A percentile compares a stretch with the other conserved stretches of the same genome.
Evolutionary conservation across 2,329 filamentous ascomycete genomes (phyloP).

Genomic region (Septoria petroselini): DNA sequence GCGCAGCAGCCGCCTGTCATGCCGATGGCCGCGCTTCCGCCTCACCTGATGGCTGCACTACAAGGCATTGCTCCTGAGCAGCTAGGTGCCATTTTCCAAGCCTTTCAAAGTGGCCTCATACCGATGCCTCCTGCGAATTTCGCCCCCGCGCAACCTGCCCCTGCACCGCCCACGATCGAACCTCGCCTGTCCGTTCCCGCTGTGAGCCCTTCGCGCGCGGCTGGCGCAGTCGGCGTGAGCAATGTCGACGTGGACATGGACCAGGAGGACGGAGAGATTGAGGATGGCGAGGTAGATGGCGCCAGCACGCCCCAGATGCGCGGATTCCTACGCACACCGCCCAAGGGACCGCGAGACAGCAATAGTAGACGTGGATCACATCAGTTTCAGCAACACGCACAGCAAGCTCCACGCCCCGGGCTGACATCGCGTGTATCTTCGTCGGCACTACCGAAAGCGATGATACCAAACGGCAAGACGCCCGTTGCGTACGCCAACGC

Average conservation of each 20-base stretch:
- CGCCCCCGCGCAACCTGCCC: background rate
- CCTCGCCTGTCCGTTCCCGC: background rate
- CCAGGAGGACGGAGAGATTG: conserved; percentile 73
- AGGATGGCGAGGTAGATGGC: conserved; percentile 59
- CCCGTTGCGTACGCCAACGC: background rate
- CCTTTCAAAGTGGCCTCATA: conserved; percentile 31
- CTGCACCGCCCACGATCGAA: background rate
- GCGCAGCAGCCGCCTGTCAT: too few species aligned
- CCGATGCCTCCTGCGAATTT: conserved; percentile 25
- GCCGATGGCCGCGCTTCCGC: conserved; percentile 8
- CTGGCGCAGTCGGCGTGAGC: background rate
- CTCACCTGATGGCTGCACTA: conserved; percentile 16
- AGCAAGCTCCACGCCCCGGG: conserved; percentile 5
- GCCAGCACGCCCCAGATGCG: conserved; percentile 11
- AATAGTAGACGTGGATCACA: conserved; percentile 17
- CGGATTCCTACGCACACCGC: conserved; percentile 31
- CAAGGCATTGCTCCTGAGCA: conserved; percentile 32
- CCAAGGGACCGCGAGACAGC: conserved; percentile 30
- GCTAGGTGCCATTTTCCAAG: conserved; percentile 27
- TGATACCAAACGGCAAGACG: conserved; percentile 7
- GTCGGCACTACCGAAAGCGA: background rate
- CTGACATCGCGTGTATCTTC: conserved; percentile 5
- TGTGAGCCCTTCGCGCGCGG: conserved; percentile 1
- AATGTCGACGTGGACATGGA: conserved; percentile 40
- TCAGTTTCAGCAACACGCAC: conserved; percentile 10